Base-by-base conservation (phyloP, 192 early-diverging fungal species). In the Diversispora eburnea region DNA sequence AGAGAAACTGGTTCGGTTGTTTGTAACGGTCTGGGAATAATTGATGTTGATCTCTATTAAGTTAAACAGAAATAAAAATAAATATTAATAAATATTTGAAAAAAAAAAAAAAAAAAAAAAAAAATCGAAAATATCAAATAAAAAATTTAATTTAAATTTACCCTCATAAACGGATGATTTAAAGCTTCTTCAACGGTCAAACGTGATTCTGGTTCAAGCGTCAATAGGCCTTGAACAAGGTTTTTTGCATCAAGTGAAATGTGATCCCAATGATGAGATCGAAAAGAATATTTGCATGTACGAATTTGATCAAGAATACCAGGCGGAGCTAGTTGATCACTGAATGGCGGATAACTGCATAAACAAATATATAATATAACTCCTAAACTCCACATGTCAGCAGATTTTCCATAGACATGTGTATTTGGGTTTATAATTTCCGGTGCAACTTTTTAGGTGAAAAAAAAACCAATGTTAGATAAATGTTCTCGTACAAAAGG, bases 331-430 rank as follows among this genome's bases (percentile, higher is more conserved):
- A 48, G 6, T 17, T 55, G 42, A 7, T 43, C 17, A 25, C 3
- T 13, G 25, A 98, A 98, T 39, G 96, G 96, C 25, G 92, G 92
- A 75, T 88, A 91, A 5, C 96, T 93, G 77, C 91, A 95, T 6
- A 98, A 83, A 61, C 91, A 90, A 69, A 96, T 92, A 78, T 96
- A 98, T n/a, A 95, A 87, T 52, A 97, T 94, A 0, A 96, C 95
- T 8, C 96, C 96, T 12, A 95, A 78, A 60, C 92, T 94, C 96
- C 96, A 98, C 83, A 98, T 84, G 75, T 98, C 96, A 12, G 95
- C 91, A 49, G 83, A 85, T 25, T 86, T 84, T 45, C 88, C 84
- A 79, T 94, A 94, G 51, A 79, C 83, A 81, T 84, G 87, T 33
- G 0, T 33, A 79, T 74, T 85, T 69, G 78, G 43, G 63, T 80